Conservation (phyloP, 2,329 filamentous ascomycete genomes). For the Colletotrichum camelliae region DNA sequence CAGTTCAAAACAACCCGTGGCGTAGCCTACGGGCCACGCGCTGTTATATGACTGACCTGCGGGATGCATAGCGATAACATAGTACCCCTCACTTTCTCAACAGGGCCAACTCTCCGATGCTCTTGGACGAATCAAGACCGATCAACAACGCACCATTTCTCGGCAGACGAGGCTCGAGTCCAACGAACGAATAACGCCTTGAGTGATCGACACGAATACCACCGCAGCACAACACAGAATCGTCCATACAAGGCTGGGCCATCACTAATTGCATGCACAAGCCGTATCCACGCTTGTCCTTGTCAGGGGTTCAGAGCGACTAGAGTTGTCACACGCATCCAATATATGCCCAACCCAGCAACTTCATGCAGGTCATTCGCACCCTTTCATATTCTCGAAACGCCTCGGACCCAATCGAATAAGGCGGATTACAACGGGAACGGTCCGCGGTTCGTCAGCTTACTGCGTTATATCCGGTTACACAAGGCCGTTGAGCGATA, state of each 20-base stretch:
- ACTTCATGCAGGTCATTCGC: not conserved
- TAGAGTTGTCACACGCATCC: not conserved
- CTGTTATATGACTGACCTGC: not conserved
- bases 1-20: not conserved
- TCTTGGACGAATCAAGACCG: not conserved
- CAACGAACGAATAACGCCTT: not conserved
- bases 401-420: not conserved
- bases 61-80: not conserved
- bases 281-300: accelerated
- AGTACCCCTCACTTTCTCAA: not conserved
- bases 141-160: not conserved
- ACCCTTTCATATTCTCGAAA: not conserved
- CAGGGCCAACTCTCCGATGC: not conserved
- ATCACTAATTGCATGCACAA: not conserved
- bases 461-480: not conserved
- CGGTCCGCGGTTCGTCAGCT: not conserved
- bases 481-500: not conserved
- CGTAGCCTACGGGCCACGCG: not conserved
- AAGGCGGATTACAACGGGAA: not conserved
- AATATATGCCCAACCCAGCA: not conserved
- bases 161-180: not conserved
- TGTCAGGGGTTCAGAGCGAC: not conserved
- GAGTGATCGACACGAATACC: not conserved
- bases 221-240: not conserved
- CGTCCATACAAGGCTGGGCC: not conserved